Conservation (phyloP, 768 basidiomycete genomes). For the Rhizopogon vinicolor region DNA sequence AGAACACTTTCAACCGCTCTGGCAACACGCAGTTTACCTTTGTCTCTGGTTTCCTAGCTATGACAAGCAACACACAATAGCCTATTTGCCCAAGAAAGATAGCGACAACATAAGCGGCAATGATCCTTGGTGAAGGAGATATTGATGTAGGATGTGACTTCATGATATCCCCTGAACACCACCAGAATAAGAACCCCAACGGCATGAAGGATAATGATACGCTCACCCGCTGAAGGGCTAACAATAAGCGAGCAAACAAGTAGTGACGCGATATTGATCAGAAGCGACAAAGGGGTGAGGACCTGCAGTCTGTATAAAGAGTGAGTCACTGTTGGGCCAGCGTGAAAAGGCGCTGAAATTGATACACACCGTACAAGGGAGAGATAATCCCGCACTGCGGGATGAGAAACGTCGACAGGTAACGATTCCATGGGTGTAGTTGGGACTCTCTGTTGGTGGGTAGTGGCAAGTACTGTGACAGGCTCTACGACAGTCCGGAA, state of each 20-base stretch:
- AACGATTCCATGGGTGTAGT: constrained; percentile 42
- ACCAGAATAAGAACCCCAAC: neutral
- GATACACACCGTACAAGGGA: constrained; percentile 49
- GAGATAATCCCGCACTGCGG: constrained; percentile 62
- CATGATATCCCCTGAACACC: constrained; percentile 42
- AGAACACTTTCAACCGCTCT: neutral
- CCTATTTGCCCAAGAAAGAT: constrained; percentile 71
- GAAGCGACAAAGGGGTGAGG: constrained; percentile 76
- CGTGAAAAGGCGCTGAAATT: neutral
- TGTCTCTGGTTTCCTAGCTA: constrained; percentile 71
- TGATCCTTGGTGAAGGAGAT: constrained; percentile 56
- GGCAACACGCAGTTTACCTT: constrained; percentile 45
- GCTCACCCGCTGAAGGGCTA: constrained; percentile 54
- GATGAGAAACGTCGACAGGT: constrained; percentile 55
- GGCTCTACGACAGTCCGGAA: neutral
- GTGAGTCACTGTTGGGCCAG: neutral
- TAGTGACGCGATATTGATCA: constrained; percentile 73
- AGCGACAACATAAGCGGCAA: constrained; percentile 55
- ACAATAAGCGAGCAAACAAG: constrained; percentile 66
- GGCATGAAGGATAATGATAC: constrained; percentile 1
- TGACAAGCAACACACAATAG: constrained; percentile 75
- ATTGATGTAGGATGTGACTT: constrained; percentile 61
- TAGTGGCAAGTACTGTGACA: neutral
- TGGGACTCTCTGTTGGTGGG: neutral
- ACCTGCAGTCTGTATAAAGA: constrained; percentile 62